Percentiles rank a stretch among this genome's conserved stretches.
These are phyloP conservation scores for Puya raimondii DNA, from an alignment of 176 grass and related monocot species.

Conservation along the genomic window DNA sequence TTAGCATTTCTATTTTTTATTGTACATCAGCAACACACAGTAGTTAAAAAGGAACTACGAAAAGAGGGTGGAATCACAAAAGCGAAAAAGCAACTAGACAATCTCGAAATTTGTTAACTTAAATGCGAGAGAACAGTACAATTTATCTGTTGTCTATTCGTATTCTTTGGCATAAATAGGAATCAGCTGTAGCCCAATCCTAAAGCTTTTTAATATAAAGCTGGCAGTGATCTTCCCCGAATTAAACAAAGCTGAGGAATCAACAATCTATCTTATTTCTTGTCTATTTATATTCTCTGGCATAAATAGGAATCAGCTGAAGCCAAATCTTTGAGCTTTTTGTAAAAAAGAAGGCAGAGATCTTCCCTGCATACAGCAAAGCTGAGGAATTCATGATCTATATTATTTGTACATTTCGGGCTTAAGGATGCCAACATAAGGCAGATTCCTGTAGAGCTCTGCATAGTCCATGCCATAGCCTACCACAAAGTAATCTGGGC, in stretches of 20 bases:
- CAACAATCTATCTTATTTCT: not conserved
- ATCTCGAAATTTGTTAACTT: no score
- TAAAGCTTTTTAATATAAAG: not conserved
- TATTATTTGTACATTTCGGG: conserved; percentile 58
- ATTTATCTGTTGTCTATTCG: not conserved
- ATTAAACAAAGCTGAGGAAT: not conserved
- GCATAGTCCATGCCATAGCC: conserved; percentile 92
- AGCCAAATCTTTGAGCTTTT: no score
- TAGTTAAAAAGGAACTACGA: no score
- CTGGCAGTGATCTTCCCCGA: not conserved
- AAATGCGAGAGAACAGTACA: no score
- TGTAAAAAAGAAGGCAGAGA: not conserved
- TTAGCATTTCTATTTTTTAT: no score
- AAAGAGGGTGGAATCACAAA: no score
- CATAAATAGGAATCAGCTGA: no score
- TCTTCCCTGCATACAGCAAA: not conserved
- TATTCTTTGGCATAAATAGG: not conserved
- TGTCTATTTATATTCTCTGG: conserved; percentile 17
- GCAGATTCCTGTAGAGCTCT: conserved; percentile 84
- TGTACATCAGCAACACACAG: no score
- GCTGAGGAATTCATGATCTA: not conserved
- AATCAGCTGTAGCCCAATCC: not conserved
- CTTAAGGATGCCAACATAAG: conserved; percentile 77
- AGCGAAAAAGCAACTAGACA: no score
- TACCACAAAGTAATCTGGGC: conserved; percentile 86